These are phyloP conservation scores for Blastomyces emzantsi DNA, from an alignment of 2,329 filamentous ascomycete species.

Conservation along the genomic window DNA sequence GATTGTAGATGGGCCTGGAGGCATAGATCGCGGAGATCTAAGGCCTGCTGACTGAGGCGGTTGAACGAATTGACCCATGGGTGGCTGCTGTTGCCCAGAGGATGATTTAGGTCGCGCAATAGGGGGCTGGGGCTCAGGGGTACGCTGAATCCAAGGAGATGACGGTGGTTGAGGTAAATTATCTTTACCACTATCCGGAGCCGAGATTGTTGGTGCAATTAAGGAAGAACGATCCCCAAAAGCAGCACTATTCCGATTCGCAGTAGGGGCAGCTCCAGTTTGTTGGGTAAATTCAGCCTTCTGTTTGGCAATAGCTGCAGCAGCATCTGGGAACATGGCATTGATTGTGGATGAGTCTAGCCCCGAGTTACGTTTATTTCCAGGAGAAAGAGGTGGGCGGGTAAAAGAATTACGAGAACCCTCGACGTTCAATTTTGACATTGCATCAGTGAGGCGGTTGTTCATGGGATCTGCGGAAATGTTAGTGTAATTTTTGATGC, in stretches of 20 bases:
- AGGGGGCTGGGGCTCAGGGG: slow-evolving; percentile 42
- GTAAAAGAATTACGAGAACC: slow-evolving; percentile 77
- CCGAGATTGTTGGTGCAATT: slow-evolving; percentile 64
- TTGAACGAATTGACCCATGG: slow-evolving; percentile 93
- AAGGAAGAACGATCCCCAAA: slow-evolving; percentile 70
- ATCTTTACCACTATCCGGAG: slow-evolving; percentile 53
- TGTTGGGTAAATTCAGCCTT: slow-evolving; percentile 97
- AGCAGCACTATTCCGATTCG: slow-evolving; percentile 82
- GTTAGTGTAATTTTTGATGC: slow-evolving; percentile 16
- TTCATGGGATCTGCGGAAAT: slow-evolving; percentile 75
- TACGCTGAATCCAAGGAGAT: slow-evolving; percentile 67
- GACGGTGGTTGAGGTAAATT: slow-evolving; percentile 55
- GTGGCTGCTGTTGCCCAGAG: slow-evolving; percentile 62
- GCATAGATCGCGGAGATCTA: slow-evolving; percentile 66
- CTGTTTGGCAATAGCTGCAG: slow-evolving; percentile 95
- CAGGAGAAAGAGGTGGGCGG: slow-evolving; percentile 67
- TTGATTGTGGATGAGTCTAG: slow-evolving; percentile 90
- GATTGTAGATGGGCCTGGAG: slow-evolving; percentile 56
- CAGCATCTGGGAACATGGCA: slow-evolving; percentile 97
- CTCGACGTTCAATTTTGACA: slow-evolving; percentile 88
- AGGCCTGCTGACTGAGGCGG: slow-evolving; percentile 66
- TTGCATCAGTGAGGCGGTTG: slow-evolving; percentile 87
- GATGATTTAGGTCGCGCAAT: slow-evolving; percentile 66
- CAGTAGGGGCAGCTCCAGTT: slow-evolving; percentile 79
- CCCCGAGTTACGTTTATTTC: slow-evolving; percentile 86